A percentile compares a stretch with the other conserved stretches of the same genome.
Conservation (phyloP, 768 basidiomycete species). For the Amanita pallidorosea region DNA sequence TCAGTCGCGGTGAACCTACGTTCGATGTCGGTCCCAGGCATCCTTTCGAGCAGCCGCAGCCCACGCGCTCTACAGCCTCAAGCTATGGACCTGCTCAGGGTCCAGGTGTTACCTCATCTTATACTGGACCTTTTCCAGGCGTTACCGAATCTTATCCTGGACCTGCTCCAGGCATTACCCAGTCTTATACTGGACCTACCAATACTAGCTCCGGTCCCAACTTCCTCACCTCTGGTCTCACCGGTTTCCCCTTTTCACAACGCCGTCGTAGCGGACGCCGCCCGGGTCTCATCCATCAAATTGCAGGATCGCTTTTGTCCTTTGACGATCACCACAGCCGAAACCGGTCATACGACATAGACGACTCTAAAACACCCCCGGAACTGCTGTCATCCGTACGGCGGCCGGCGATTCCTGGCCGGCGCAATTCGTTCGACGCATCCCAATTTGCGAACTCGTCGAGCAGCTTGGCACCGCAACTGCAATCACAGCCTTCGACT, state of each 20-base stretch:
- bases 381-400: not conserved
- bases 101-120: not conserved
- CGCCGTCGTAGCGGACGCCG: not conserved
- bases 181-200: not conserved
- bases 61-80: no score
- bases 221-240: not conserved
- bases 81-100: not conserved
- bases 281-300: not conserved
- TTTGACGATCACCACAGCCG: not conserved
- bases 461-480: not conserved
- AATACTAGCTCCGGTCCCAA: not conserved
- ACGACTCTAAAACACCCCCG: not conserved
- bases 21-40: slow-evolving; percentile 52
- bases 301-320: not conserved
- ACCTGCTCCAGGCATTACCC: not conserved
- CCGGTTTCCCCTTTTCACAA: not conserved
- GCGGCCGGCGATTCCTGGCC: no score
- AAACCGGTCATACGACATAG: not conserved
- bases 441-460: no score
- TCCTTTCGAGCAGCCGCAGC: slow-evolving; percentile 39
- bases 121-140: not conserved
- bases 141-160: not conserved
- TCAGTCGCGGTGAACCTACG: slow-evolving; percentile 50
- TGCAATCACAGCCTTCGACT: not conserved
- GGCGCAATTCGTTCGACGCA: not conserved